These are phyloP conservation scores for Nigrograna mackinnonii DNA, from an alignment of 2,329 filamentous ascomycete species.

Conservation along the genomic window DNA sequence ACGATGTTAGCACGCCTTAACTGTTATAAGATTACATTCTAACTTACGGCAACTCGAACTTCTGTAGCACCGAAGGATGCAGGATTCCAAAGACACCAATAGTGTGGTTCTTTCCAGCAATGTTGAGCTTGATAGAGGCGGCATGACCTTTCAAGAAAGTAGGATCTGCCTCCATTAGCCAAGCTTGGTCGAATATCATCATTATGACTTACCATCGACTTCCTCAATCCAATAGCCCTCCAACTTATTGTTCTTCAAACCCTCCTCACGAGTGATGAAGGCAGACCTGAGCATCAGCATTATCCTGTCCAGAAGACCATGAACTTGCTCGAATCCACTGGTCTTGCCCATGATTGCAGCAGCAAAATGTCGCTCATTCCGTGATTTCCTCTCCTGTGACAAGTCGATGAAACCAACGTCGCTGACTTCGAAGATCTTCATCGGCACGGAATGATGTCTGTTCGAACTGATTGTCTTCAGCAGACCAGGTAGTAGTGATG, in stretches of 20 bases:
- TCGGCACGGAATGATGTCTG: slow-evolving; percentile 83
- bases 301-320: slow-evolving; percentile 88
- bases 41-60: slow-evolving; percentile 81
- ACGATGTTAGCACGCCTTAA: slow-evolving; percentile 12
- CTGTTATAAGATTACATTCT: background rate
- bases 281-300: slow-evolving; percentile 88
- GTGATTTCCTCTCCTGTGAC: slow-evolving; percentile 75
- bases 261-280: slow-evolving; percentile 76
- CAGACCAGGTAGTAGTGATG: slow-evolving; percentile 81
- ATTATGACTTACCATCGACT: slow-evolving; percentile 65
- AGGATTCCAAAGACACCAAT: slow-evolving; percentile 94
- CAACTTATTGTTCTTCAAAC: slow-evolving; percentile 61
- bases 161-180: slow-evolving; percentile 57
- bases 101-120: slow-evolving; percentile 72
- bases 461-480: slow-evolving; percentile 95
- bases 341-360: slow-evolving; percentile 94
- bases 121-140: slow-evolving; percentile 78
- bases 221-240: slow-evolving; percentile 91
- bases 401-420: slow-evolving; percentile 93
- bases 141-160: slow-evolving; percentile 93
- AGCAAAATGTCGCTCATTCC: slow-evolving; percentile 95
- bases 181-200: background rate
- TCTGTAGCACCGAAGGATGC: slow-evolving; percentile 89
- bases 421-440: slow-evolving; percentile 89
- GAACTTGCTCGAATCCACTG: slow-evolving; percentile 92